phyloP scores from a whole-genome alignment of 2,329 filamentous ascomycete genomes.

The Gnomoniopsis sp. region DNA sequence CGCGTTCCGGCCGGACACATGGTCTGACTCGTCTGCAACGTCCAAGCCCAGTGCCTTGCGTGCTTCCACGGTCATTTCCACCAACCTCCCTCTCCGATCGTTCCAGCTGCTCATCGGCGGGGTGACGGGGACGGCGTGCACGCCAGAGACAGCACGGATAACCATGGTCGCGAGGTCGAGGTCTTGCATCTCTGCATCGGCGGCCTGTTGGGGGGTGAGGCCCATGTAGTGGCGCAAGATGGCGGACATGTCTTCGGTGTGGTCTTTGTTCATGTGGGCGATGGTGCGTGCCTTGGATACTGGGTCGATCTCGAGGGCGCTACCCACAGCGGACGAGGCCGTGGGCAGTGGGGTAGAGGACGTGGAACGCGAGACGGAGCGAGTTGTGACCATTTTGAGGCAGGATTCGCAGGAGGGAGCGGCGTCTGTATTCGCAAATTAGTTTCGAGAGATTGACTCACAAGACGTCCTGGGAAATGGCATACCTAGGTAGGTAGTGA shows the following conservation, averaged over 20 bases:
- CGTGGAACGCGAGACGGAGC: conserved; percentile 13
- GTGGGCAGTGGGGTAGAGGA: not conserved
- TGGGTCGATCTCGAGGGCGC: conserved; percentile 16
- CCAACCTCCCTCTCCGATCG: conserved; percentile 67
- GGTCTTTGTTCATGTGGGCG: conserved; percentile 84
- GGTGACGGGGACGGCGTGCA: conserved; percentile 57
- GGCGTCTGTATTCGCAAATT: not conserved
- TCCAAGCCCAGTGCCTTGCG: conserved; percentile 56
- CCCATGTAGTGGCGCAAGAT: conserved; percentile 73
- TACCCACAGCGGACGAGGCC: not conserved
- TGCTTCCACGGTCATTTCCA: conserved; percentile 63
- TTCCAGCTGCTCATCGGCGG: conserved; percentile 67
- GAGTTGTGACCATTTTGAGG: conserved; percentile 13
- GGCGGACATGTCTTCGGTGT: conserved; percentile 67
- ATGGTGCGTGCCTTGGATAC: conserved; percentile 44
- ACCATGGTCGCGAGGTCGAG: conserved; percentile 62
- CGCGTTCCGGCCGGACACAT: conserved; percentile 36
- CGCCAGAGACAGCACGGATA: conserved; percentile 48
- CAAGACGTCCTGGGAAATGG: too few relatives aligned
- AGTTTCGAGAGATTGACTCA: too few relatives aligned
- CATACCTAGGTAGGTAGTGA: not conserved
- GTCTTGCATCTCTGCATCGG: conserved; percentile 55
- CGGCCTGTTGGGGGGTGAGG: conserved; percentile 40
- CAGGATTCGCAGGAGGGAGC: not conserved
- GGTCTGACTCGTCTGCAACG: not conserved